These are phyloP conservation scores for Fusarium sp. DNA, from an alignment of 2,329 filamentous ascomycete species.

Conservation along the genomic window DNA sequence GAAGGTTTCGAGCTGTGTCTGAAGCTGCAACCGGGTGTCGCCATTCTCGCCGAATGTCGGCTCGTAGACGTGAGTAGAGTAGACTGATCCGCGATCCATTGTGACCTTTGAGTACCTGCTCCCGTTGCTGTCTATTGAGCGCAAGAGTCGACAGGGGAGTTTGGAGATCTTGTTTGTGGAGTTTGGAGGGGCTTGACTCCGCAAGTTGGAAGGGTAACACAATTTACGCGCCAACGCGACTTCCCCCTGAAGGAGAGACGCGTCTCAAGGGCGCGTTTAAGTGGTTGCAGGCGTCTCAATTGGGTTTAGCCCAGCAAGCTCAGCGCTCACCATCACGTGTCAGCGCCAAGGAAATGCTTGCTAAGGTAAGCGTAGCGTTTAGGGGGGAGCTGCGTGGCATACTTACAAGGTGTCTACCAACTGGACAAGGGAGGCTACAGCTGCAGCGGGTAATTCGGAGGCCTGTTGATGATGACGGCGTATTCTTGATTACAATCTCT, in stretches of 20 bases:
- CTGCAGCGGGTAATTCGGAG: slow-evolving; percentile 26
- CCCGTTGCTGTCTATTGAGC: slow-evolving; percentile 23
- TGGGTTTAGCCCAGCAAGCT: neutral
- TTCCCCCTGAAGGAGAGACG: slow-evolving; percentile 28
- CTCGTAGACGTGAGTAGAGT: slow-evolving; percentile 84
- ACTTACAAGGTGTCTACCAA: slow-evolving; percentile 34
- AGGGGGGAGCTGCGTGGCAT: slow-evolving; percentile 40
- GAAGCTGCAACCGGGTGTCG: slow-evolving; percentile 78
- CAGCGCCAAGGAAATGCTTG: slow-evolving; percentile 18
- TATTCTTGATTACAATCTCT: slow-evolving; percentile 25
- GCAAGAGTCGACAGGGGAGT: slow-evolving; percentile 24
- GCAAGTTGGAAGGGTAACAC: slow-evolving; percentile 41
- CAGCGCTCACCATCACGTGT: slow-evolving; percentile 29
- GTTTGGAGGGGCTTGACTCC: slow-evolving; percentile 40
- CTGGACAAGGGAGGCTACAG: slow-evolving; percentile 11
- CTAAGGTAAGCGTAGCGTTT: slow-evolving; percentile 2
- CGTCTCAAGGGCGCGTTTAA: slow-evolving; percentile 41
- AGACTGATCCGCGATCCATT: slow-evolving; percentile 92
- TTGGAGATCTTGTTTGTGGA: slow-evolving; percentile 40
- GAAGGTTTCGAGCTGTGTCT: slow-evolving; percentile 87
- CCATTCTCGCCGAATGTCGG: slow-evolving; percentile 73
- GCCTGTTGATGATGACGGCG: slow-evolving; percentile 40
- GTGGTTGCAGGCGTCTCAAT: slow-evolving; percentile 45
- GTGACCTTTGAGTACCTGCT: slow-evolving; percentile 17
- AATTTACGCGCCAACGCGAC: slow-evolving; percentile 40